phyloP scores from a whole-genome alignment of 495 filamentous ascomycete species.

The Pseudotulostoma volvatum region DNA sequence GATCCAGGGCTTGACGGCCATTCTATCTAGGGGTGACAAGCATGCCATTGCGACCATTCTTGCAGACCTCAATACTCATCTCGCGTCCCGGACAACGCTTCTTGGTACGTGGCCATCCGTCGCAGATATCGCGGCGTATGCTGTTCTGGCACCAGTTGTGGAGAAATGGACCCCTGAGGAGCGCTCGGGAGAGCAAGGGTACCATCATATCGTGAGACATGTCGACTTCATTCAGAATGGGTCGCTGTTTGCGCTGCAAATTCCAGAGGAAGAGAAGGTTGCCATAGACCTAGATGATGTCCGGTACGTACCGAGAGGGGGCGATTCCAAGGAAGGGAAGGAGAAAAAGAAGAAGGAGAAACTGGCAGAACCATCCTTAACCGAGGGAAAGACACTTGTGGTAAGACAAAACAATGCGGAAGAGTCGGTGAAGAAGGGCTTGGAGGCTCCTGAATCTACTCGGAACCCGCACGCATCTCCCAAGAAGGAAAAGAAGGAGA shows the following conservation, averaged over 20 bases:
- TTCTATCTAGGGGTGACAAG: constrained; percentile 41
- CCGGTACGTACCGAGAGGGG: constrained; percentile 61
- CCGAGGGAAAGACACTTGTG: constrained; percentile 23
- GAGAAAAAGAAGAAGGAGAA: constrained; percentile 79
- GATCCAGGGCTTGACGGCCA: constrained; percentile 47
- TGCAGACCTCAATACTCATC: constrained; percentile 63
- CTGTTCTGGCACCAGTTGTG: constrained; percentile 61
- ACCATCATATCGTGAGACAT: constrained; percentile 80
- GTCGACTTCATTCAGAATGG: constrained; percentile 92
- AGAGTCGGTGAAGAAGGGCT: constrained; percentile 17
- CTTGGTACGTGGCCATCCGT: constrained; percentile 81
- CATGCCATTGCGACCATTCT: constrained; percentile 35
- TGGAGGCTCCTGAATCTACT: constrained; percentile 22
- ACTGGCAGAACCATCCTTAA: constrained; percentile 36
- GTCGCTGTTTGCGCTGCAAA: constrained; percentile 52
- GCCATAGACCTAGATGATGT: constrained; percentile 64
- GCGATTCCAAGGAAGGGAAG: constrained; percentile 78
- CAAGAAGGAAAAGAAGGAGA: constrained; percentile 65
- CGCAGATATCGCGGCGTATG: constrained; percentile 77
- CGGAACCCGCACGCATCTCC: constrained; percentile 31
- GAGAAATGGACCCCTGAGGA: constrained; percentile 71
- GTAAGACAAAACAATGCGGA: constrained; percentile 35
- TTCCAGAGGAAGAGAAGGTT: constrained; percentile 64
- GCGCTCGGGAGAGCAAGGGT: constrained; percentile 77
- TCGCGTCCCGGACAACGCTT: constrained; percentile 75